Evolutionary conservation across 768 basidiomycete species (phyloP), one percentile per base, ranked within the genome.

Genomic region (Strobilomyces echinocephalus): DNA sequence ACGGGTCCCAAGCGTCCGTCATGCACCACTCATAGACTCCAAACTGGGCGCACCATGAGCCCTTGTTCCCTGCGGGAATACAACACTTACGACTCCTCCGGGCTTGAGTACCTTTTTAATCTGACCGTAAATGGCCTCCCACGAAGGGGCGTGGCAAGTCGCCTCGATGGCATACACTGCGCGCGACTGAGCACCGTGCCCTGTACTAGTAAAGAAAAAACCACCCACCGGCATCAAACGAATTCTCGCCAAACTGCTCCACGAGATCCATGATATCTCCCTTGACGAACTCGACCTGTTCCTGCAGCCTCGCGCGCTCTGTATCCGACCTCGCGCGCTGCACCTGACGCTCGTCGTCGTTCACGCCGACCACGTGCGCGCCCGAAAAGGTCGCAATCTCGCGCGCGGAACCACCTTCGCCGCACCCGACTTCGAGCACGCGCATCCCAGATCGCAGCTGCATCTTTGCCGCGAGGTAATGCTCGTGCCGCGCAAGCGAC

Each of bases 371-470:
- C 30, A 30, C 30, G 30, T 7, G 30, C 6, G 30, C 30, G 30
- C 6, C 30, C 30, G 30, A 30, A 30, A 30, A 30, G 30, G 30
- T 30, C 30, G 30, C 30, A 30, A 30, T 30, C 30, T 30, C 30
- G 30, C 30, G 30, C 6, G 30, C 30, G 30, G 30, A 30, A 1
- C 30, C 30, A 6, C 30, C 30, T 6, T 7, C 88, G 68, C 97
- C 97, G 70, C 97, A 98, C 4, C 97, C 97, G 54, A 99, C 95
- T 66, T 99, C 97, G 55, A 99, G 86, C 39, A 99, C 95, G 33
- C 87, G 83, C 94, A 97, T 97, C 40, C 93, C 91, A 7, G 85
- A 9, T 30, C 30, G 30, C 6, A 30, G 30, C 30, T 30, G 7
- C 30, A 30, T 30, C 30, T 30, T 6, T 5, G 30, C 30, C 30